These are phyloP conservation scores for Monotropa hypopitys DNA, from an alignment of 179 eudicot genomes.

Conservation along the genomic window DNA sequence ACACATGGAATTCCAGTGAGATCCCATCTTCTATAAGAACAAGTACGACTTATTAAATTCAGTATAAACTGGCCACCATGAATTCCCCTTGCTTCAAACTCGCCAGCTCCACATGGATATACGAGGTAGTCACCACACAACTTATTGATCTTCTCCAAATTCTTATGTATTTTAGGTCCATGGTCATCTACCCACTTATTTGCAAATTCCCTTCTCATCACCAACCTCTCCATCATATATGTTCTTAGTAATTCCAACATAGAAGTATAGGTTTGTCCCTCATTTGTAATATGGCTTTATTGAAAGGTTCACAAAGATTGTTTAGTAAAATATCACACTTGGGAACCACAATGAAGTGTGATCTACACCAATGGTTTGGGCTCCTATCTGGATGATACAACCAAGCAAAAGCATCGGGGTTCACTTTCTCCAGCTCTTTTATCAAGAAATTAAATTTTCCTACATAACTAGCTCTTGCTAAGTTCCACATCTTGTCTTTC, in stretches of 20 bases:
- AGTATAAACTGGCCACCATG: neutral
- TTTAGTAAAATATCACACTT: neutral
- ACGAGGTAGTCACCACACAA: neutral
- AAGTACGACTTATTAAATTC: neutral
- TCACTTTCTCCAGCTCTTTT: neutral
- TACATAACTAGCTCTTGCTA: neutral
- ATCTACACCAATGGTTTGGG: neutral
- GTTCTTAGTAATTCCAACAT: neutral
- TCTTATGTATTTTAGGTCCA: neutral
- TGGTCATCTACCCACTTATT: neutral
- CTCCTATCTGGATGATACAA: neutral
- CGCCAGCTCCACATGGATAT: neutral
- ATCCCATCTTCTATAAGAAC: neutral
- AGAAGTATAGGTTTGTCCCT: neutral
- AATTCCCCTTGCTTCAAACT: neutral
- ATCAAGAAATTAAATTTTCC: neutral
- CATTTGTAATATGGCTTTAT: neutral
- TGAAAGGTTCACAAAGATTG: neutral
- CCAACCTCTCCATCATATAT: neutral
- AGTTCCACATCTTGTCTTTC: neutral
- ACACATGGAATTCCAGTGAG: neutral
- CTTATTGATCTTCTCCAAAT: neutral
- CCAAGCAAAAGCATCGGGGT: neutral
- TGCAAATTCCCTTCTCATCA: neutral
- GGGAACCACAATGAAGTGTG: neutral